Conservation (phyloP, 768 basidiomycete genomes). For the Suillus hirtellus region DNA sequence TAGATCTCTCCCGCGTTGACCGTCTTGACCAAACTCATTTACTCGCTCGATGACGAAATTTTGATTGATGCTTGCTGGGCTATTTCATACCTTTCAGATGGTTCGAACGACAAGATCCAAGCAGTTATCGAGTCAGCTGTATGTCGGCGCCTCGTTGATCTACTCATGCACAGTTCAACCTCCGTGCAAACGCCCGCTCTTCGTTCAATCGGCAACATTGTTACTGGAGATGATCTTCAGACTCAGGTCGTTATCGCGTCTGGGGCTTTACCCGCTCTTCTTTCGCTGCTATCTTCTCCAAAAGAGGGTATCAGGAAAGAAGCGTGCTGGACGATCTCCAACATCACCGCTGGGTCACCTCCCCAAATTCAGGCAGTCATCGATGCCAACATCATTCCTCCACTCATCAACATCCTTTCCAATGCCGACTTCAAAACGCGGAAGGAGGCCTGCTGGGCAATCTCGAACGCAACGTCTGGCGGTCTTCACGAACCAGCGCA, state of each 20-base stretch:
- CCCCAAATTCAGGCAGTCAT: slow-evolving; percentile 97
- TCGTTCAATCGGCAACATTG: slow-evolving; percentile 98
- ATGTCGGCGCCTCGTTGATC: slow-evolving; percentile 94
- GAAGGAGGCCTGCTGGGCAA: slow-evolving; percentile 99
- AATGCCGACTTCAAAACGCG: slow-evolving; percentile 99
- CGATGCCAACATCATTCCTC: slow-evolving; percentile 97
- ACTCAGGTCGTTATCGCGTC: slow-evolving; percentile 99
- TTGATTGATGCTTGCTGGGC: slow-evolving; percentile 99
- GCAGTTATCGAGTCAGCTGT: slow-evolving; percentile 99
- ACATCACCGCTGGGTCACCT: slow-evolving; percentile 95
- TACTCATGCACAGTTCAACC: slow-evolving; percentile 92
- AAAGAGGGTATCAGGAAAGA: slow-evolving; percentile 99
- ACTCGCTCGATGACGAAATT: slow-evolving; percentile 98
- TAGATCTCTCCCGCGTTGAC: slow-evolving; percentile 97
- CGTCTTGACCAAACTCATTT: slow-evolving; percentile 97
- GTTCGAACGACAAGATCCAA: slow-evolving; percentile 99
- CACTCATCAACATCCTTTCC: slow-evolving; percentile 96
- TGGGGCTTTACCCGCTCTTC: slow-evolving; percentile 91
- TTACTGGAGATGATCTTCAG: slow-evolving; percentile 98
- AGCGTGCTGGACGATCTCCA: slow-evolving; percentile 99
- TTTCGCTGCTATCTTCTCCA: slow-evolving; percentile 89
- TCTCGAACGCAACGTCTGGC: slow-evolving; percentile 98
- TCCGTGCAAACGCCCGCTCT: slow-evolving; percentile 98
- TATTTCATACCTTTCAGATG: slow-evolving; percentile 98
- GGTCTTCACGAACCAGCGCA: slow-evolving; percentile 95